Conservation (phyloP, 139 green algal species). For the Closterium sp. region DNA sequence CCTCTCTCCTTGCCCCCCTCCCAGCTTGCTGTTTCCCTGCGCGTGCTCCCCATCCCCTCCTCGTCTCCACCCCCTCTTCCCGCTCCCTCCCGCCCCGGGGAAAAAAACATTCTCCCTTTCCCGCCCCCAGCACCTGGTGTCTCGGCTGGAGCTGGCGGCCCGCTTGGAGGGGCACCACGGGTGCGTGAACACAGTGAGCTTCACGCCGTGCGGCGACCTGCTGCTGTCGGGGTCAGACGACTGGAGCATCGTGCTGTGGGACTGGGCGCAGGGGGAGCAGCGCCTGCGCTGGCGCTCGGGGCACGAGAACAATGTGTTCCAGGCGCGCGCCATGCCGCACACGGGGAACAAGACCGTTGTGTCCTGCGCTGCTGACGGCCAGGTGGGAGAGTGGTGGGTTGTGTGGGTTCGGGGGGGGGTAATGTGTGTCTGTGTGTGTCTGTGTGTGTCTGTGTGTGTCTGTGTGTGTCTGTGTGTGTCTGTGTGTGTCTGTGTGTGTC, state of each 20-base stretch:
- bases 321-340: slow-evolving; percentile 59
- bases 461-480: too few species aligned
- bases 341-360: slow-evolving; percentile 52
- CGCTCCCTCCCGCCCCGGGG: slow-evolving; percentile 61
- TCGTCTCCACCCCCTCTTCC: neutral
- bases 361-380: slow-evolving; percentile 61
- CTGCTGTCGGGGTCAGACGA: neutral
- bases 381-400: slow-evolving; percentile 39
- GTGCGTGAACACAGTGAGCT: slow-evolving; percentile 67
- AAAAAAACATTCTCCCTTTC: slow-evolving; percentile 59
- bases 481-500: too few species aligned
- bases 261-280: slow-evolving; percentile 50
- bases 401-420: neutral
- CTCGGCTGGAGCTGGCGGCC: neutral
- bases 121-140: slow-evolving; percentile 3
- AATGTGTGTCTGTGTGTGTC: too few species aligned
- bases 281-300: slow-evolving; percentile 47
- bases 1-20: neutral
- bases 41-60: neutral
- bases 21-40: neutral
- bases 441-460: too few species aligned
- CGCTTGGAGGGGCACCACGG: slow-evolving; percentile 35
- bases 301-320: slow-evolving; percentile 68
- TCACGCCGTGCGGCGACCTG: slow-evolving; percentile 45
- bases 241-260: slow-evolving; percentile 47